Base-by-base conservation (phyloP, 2,329 filamentous ascomycete species). In the Alternaria postmessia region DNA sequence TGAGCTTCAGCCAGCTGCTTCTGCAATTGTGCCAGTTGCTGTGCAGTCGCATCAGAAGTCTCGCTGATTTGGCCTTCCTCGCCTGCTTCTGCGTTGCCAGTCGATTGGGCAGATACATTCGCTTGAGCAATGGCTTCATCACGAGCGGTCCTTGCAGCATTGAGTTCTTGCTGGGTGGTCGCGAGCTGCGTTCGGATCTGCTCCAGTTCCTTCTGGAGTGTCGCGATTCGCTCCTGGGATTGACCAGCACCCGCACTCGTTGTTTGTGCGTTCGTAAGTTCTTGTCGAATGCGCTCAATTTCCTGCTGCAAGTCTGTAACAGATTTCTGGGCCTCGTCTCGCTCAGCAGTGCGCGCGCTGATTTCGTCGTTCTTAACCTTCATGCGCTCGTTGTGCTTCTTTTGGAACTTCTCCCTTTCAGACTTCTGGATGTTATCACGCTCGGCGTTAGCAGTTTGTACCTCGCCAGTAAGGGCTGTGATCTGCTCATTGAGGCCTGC, bases 101-200 rank as follows among this genome's bases (percentile, higher is more conserved):
- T 69, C 4, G 79, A 51, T 79, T 79, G 24, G 5, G 82, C 80
- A 9, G 87, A 43, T 34, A 52, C 85, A 42, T 73, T 69, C 6
- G 79, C 75, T 44, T 80, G 79, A 26, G 83, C 81, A 34, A 86
- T 76, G 9, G 87, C 86, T 62, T 87, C 82, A 56, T 93, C 90
- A 44, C 91, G 83, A 68, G 93, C 88, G 6, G 85, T 81, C 56
- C 88, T 85, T 1, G 85, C 86, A 9, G 82, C 80, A 52, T 89
- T 84, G 12, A 96, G 82, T 62, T 88, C 67, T 57, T 72, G 62
- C 49, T 73, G 71, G 4, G 67, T 52, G 9, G 62, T 54, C 2
- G 46, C 57, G 26, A 78, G 67, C 42, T 77, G 63, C 9, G 47
- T 22, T 43, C 63, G 61, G 7, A 61, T 24, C 42, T 72, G 54